These are phyloP conservation scores for Rosa lucieae DNA, from an alignment of 306 rosid species.

Conservation along the genomic window DNA sequence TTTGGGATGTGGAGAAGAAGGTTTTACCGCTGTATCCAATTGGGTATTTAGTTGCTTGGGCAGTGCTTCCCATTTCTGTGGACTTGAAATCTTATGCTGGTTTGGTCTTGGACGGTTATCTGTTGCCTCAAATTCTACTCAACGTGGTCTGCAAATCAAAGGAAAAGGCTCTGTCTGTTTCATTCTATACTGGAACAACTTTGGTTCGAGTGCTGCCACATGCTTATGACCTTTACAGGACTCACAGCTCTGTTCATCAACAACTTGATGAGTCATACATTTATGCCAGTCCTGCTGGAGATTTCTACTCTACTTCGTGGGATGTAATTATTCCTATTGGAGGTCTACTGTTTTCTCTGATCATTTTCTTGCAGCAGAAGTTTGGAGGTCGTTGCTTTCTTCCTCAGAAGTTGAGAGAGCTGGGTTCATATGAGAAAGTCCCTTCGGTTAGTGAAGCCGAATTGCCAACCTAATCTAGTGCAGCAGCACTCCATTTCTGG, in stretches of 20 bases:
- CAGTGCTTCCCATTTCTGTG: neutral
- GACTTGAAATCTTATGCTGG: neutral
- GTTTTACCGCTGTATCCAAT: constrained; percentile 10
- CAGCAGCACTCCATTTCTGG: neutral
- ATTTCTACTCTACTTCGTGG: constrained; percentile 54
- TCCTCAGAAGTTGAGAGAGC: constrained; percentile 36
- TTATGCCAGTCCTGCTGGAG: constrained; percentile 47
- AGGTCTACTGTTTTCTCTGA: constrained; percentile 39
- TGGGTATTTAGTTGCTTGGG: neutral
- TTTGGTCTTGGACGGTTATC: constrained; percentile 51
- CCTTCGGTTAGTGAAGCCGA: constrained; percentile 26
- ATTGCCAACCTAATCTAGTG: constrained; percentile 10
- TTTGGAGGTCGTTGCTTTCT: constrained; percentile 50
- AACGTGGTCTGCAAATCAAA: constrained; percentile 28
- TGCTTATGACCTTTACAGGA: constrained; percentile 58
- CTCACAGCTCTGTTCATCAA: constrained; percentile 5
- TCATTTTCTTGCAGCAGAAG: constrained; percentile 60
- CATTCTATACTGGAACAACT: constrained; percentile 60
- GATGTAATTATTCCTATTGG: constrained; percentile 52
- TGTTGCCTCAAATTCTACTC: constrained; percentile 60
- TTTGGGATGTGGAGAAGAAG: constrained; percentile 50
- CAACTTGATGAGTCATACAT: constrained; percentile 29
- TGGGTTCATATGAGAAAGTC: constrained; percentile 35
- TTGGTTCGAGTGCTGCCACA: constrained; percentile 53
- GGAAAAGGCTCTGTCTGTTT: constrained; percentile 38